phyloP scores from a whole-genome alignment of 148 eudicot genomes.

The Gaultheria prostrata region DNA sequence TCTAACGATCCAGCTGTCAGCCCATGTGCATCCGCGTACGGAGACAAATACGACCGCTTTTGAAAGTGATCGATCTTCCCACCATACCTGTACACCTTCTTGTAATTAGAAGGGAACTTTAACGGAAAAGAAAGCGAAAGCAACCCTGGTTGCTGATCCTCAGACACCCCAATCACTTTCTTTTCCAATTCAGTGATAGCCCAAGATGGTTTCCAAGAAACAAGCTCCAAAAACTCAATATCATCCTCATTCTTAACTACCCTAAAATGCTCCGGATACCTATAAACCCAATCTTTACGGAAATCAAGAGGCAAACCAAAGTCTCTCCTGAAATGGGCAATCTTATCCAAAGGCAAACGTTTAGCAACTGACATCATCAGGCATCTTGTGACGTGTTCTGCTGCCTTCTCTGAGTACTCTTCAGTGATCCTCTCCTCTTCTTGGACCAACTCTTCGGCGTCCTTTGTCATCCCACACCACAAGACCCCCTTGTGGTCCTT shows the following conservation, averaged over 20 bases:
- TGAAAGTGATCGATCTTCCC: conserved; percentile 74
- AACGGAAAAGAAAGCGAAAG: conserved; percentile 71
- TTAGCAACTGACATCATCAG: conserved; percentile 83
- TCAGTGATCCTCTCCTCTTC: conserved; percentile 64
- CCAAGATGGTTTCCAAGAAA: conserved; percentile 74
- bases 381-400: conserved; percentile 69
- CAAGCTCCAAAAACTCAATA: conserved; percentile 74
- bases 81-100: conserved; percentile 59
- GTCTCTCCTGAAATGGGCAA: conserved; percentile 90
- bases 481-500: conserved; percentile 59
- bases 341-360: conserved; percentile 60
- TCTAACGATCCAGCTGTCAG: conserved; percentile 69
- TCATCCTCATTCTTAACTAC: conserved; percentile 58
- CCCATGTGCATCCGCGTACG: conserved; percentile 75
- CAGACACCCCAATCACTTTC: conserved; percentile 30
- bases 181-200: conserved; percentile 84
- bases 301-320: conserved; percentile 80
- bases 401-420: conserved; percentile 50
- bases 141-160: conserved; percentile 48
- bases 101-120: conserved; percentile 67
- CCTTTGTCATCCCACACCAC: conserved; percentile 83
- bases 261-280: conserved; percentile 58
- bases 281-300: conserved; percentile 68
- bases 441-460: conserved; percentile 64
- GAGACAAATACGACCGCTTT: conserved; percentile 70